phyloP scores from a whole-genome alignment of 2,329 filamentous ascomycete genomes.

The Exserohilum rostratum region DNA sequence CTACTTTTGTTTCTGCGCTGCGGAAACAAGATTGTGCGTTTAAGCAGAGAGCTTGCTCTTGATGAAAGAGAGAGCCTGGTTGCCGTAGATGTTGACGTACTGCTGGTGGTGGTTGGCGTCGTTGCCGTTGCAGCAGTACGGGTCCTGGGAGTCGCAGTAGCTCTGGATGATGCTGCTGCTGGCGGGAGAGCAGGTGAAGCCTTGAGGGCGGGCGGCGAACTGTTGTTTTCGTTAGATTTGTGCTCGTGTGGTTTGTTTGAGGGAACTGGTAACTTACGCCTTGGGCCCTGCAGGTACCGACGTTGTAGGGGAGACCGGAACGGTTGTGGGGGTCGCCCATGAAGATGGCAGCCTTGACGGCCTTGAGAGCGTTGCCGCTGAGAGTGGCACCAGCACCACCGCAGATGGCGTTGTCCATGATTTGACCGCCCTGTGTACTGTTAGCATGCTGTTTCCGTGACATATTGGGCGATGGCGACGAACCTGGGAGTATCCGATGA shows the following conservation, averaged over 20 bases:
- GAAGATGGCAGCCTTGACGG: conserved; percentile 69
- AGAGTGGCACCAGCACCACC: conserved; percentile 59
- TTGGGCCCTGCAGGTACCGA: conserved; percentile 64
- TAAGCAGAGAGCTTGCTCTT: conserved; percentile 57
- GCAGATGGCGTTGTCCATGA: conserved; percentile 67
- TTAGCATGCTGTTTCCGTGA: conserved; percentile 9
- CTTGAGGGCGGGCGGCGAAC: conserved; percentile 65
- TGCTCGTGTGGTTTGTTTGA: neutral
- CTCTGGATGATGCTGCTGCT: conserved; percentile 63
- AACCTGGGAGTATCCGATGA: conserved; percentile 69
- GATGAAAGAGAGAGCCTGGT: conserved; percentile 65
- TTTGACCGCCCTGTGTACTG: conserved; percentile 61
- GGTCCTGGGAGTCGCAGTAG: conserved; percentile 69
- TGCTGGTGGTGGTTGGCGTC: conserved; percentile 66
- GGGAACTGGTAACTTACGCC: conserved; percentile 57
- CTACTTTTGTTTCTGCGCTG: neutral
- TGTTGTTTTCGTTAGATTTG: conserved; percentile 36
- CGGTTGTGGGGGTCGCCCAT: conserved; percentile 68
- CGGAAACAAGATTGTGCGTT: neutral
- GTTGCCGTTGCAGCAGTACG: conserved; percentile 70
- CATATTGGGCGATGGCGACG: neutral
- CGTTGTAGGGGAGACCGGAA: conserved; percentile 63
- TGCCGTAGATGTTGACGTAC: conserved; percentile 66
- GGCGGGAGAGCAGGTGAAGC: conserved; percentile 62
- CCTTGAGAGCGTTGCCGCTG: conserved; percentile 56